Evolutionary conservation across 495 filamentous ascomycete species (phyloP), one percentile per base, ranked within the genome.

Genomic region (Penicillium longicatenatum): DNA sequence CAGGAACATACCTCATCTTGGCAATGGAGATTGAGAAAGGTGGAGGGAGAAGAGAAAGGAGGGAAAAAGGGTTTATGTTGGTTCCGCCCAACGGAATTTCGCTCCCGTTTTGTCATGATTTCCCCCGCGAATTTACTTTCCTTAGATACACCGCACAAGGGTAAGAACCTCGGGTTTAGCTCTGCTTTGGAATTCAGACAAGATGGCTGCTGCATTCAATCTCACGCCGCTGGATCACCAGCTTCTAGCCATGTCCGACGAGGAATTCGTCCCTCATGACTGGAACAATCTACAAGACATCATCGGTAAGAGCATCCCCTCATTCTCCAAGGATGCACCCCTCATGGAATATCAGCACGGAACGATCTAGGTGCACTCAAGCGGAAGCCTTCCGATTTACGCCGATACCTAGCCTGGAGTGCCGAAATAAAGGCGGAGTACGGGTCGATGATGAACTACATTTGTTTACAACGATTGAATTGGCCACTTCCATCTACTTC

Each of bases 331-430:
- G 2, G 30, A 26, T 21, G 43, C 47, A 59, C 62, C 58, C 56
- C 58, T 64, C 51, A 58, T 17, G 52, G 52, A 52, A 61, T 50
- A 43, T 37, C 59, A 89, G 86, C 79, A 30, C 75, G 79, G 21
- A 94, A 95, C 68, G 80, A 89, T 45, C 88, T 97, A 62, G 82
- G 79, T 26, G 79, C 86, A 12, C 81, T 98, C 30, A 90, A 89
- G 72, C 84, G 93, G 56, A 86, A 85, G 70, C 93, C 93, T 30
- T 91, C 88, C 58, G 89, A 94, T 67, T 81, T 96, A 10, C 79
- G 84, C 66, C 88, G 89, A 47, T 98, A 98, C 71, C 86, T 94
- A 52, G 71, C 82, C 52, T 97, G 92, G 92, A 85, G 84, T 9
- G 74, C 79, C 53, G 73, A 85, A 46, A 89, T 81, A 50, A 91